phyloP scores from a whole-genome alignment of 805 yeast species.

The Ogataea saltuana region DNA sequence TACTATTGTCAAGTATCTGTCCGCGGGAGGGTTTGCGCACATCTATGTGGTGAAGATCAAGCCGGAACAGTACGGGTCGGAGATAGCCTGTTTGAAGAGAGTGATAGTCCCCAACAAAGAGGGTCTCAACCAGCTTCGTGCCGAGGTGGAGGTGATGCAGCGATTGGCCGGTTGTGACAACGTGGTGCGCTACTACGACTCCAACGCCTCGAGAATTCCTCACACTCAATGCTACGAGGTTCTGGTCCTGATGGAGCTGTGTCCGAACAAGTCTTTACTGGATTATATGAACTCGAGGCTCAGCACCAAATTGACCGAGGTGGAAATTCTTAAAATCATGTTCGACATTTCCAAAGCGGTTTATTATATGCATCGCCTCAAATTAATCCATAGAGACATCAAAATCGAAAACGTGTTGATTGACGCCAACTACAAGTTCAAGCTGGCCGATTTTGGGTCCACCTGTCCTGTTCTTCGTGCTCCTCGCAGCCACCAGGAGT shows the following conservation, averaged over 20 bases:
- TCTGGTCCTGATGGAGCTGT: constrained; percentile 86
- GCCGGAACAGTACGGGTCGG: constrained; percentile 47
- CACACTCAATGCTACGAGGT: constrained; percentile 70
- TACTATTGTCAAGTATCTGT: constrained; percentile 45
- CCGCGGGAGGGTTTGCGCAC: constrained; percentile 75
- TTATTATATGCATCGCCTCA: constrained; percentile 78
- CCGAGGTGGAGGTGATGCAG: constrained; percentile 82
- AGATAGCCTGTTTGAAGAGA: constrained; percentile 67
- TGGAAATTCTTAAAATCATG: constrained; percentile 81
- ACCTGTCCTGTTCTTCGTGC: constrained; percentile 70
- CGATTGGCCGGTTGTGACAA: constrained; percentile 53
- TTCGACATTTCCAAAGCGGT: constrained; percentile 77
- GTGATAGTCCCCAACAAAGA: constrained; percentile 72
- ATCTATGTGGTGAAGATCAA: constrained; percentile 64
- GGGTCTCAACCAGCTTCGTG: constrained; percentile 63
- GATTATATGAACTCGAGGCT: constrained; percentile 89
- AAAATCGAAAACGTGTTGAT: constrained; percentile 93
- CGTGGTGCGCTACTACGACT: constrained; percentile 71
- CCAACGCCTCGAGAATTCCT: constrained; percentile 65
- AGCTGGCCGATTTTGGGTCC: constrained; percentile 93
- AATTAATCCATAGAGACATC: constrained; percentile 86
- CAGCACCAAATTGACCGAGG: constrained; percentile 72
- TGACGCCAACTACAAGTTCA: constrained; percentile 66
- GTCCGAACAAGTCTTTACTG: constrained; percentile 81
- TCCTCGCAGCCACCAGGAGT: constrained; percentile 73